A percentile compares a stretch with the other conserved stretches of the same genome.
Evolutionary conservation across 2,329 filamentous ascomycete species (phyloP).

Genomic region (Tricladium varicosporioides): DNA sequence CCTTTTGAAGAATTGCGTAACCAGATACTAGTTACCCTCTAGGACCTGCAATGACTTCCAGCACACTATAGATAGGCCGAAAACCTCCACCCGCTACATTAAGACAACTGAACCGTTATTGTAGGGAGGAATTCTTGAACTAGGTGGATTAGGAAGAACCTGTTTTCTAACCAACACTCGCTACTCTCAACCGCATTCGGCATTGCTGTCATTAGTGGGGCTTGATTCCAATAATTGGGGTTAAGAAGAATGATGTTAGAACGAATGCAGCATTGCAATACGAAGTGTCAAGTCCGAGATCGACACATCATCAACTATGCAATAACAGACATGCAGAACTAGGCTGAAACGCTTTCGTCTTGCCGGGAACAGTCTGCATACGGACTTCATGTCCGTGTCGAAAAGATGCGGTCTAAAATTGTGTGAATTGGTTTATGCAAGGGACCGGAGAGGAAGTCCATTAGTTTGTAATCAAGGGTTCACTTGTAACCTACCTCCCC

Average conservation of each 20-base stretch:
- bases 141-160: no score
- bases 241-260: not conserved
- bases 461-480: not conserved
- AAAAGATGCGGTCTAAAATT: not conserved
- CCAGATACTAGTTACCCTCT: no score
- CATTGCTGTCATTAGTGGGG: no score
- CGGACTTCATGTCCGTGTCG: not conserved
- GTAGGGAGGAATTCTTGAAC: no score
- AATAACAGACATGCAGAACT: not conserved
- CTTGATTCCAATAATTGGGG: not conserved
- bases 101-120: no score
- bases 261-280: not conserved
- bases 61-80: no score
- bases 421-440: not conserved
- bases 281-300: not conserved
- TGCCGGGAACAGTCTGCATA: not conserved
- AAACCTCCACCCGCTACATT: no score
- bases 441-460: not conserved
- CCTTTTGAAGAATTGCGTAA: no score
- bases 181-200: no score
- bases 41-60: no score
- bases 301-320: not conserved
- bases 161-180: no score
- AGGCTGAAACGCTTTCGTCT: not conserved
- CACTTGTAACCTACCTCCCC: not conserved